Base-by-base conservation (phyloP, 2,329 filamentous ascomycete species). In the Microsporum audouinii region DNA sequence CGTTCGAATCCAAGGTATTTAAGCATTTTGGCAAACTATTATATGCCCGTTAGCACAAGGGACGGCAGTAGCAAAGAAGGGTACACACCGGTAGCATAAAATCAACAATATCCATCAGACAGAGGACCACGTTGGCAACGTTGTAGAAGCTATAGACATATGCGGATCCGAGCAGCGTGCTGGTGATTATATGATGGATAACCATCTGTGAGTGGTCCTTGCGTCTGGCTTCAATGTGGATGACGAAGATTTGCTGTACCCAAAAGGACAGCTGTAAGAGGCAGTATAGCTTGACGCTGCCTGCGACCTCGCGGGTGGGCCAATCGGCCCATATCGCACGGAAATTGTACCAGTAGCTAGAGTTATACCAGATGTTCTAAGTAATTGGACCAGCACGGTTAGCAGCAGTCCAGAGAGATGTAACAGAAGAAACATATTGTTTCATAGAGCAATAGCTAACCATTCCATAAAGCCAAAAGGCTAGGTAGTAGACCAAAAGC, bases 191-290 rank as follows among this genome's bases (percentile, higher is more conserved):
- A 76, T 99, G 94, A 74, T 97, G 94, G 17, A 85, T 87, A 67
- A 97, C 85, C 94, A 97, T 97, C 75, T 97, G 92, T 78, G 85
- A 88, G 75, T 96, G 88, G 69, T 99, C 94, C 77, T 97, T 97
- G 69, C 94, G 84, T 66, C 88, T 85, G 76, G 95, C 89, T 75
- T 99, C 94, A 63, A 97, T 91, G 75, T 96, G 88, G 72, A 97
- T 89, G 62, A 96, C 89, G 36, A 96, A 79, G 65, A 97, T 88
- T 76, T 96, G 91, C 76, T 97, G 92, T 56, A 96, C 75, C 88
- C 90, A 96, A 74, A 96, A 97, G 29, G 88, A 86, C 75, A 91
- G 88, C 73, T 97, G 91, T 12, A 87, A 86, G 36, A 99, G 80
- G 69, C 95, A 89, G 75, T 99, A 99, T 73, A 83, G 85, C 78